Conservation (phyloP, 495 filamentous ascomycete species). For the Extremus antarcticus region DNA sequence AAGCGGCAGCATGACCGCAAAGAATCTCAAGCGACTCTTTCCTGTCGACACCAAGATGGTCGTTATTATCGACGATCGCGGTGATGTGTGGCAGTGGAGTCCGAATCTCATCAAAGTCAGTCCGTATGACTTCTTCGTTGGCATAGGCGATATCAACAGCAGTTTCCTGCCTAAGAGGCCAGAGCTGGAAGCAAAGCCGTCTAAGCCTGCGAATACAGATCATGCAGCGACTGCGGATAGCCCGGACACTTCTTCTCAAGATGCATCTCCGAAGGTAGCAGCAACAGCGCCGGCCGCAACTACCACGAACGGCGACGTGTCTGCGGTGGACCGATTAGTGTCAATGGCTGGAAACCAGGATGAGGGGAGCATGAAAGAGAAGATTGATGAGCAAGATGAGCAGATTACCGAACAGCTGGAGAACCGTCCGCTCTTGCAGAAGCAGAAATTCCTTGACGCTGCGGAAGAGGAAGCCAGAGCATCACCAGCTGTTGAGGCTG, state of each 20-base stretch:
- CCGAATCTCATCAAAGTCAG: slow-evolving; percentile 89
- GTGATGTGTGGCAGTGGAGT: slow-evolving; percentile 95
- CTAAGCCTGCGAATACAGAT: slow-evolving; percentile 4
- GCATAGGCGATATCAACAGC: slow-evolving; percentile 98
- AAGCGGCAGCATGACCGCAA: slow-evolving; percentile 81
- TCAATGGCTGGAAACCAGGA: slow-evolving; percentile 68
- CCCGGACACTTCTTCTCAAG: background rate
- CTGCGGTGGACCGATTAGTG: slow-evolving; percentile 62
- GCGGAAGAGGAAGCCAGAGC: slow-evolving; percentile 42
- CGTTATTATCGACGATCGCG: slow-evolving; percentile 94
- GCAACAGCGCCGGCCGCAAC: slow-evolving; percentile 11
- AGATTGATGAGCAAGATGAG: slow-evolving; percentile 73
- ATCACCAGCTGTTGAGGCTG: slow-evolving; percentile 22
- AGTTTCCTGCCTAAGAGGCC: slow-evolving; percentile 87
- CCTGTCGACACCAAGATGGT: slow-evolving; percentile 98
- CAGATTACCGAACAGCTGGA: slow-evolving; percentile 78
- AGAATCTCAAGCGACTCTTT: slow-evolving; percentile 84
- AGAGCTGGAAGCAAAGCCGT: slow-evolving; percentile 45
- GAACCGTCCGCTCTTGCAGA: slow-evolving; percentile 72
- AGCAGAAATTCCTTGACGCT: slow-evolving; percentile 83
- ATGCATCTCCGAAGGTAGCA: background rate
- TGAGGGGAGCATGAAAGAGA: slow-evolving; percentile 55
- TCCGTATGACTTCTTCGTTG: slow-evolving; percentile 94
- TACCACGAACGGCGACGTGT: slow-evolving; percentile 32
- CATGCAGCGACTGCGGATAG: background rate